A percentile compares a stretch with the other conserved stretches of the same genome.
These are phyloP conservation scores for Graphium sp. DNA, from an alignment of 2,329 filamentous ascomycete species.

Conservation along the genomic window DNA sequence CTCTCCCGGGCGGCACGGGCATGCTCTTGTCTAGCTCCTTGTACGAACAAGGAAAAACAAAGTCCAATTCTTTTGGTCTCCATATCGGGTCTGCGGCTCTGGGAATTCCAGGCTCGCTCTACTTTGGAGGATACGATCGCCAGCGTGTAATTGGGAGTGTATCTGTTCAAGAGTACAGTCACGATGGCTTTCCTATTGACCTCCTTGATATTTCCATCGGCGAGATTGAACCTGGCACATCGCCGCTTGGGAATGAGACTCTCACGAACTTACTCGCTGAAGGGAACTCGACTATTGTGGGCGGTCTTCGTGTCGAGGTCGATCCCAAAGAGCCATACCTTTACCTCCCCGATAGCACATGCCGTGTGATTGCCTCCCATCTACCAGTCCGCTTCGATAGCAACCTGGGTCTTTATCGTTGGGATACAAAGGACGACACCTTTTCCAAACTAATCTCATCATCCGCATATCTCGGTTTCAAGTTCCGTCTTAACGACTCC, in stretches of 20 bases:
- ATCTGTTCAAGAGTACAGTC: not conserved
- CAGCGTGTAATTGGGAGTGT: constrained; percentile 1
- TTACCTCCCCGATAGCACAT: constrained; percentile 1
- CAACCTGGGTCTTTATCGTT: constrained; percentile 1
- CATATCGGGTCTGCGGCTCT: not conserved
- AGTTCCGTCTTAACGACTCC: not conserved
- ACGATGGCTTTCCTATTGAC: not conserved
- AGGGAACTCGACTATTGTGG: not conserved
- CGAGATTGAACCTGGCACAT: not conserved
- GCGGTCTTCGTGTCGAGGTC: not conserved
- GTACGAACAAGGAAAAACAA: not conserved
- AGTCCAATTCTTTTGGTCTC: too few relatives aligned
- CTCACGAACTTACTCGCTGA: not conserved
- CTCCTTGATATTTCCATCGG: constrained; percentile 1
- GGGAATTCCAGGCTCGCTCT: not conserved
- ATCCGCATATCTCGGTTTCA: constrained; percentile 1
- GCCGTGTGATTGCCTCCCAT: not conserved
- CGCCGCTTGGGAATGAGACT: not conserved
- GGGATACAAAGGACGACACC: not conserved
- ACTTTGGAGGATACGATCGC: constrained; percentile 1
- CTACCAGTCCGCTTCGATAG: not conserved
- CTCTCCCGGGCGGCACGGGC: not conserved
- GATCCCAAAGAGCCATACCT: constrained; percentile 1
- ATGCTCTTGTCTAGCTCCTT: not conserved
- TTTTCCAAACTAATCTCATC: not conserved